Percentiles rank a stretch among this genome's conserved stretches.
phyloP scores from a whole-genome alignment of 106 monocot species.

The Phalaenopsis equestris region DNA sequence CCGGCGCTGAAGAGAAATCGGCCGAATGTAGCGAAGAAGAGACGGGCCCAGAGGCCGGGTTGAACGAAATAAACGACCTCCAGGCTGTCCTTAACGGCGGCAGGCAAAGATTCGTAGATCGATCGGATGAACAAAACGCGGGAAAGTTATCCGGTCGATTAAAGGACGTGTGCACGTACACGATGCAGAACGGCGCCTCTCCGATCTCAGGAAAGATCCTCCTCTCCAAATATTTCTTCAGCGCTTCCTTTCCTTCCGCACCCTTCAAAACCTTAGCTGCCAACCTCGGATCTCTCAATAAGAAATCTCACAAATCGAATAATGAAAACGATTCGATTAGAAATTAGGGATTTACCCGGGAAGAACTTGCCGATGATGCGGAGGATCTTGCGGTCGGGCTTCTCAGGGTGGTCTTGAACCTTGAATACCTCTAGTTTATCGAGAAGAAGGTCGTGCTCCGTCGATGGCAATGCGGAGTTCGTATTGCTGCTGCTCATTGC shows the following conservation, averaged over 20 bases:
- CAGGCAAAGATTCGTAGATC: conserved; percentile 52
- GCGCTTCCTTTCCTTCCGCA: conserved; percentile 25
- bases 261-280: conserved; percentile 37
- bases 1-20: conserved; percentile 75
- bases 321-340: background rate
- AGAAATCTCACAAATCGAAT: background rate
- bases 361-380: conserved; percentile 75
- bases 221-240: conserved; percentile 47
- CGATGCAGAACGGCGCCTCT: conserved; percentile 37
- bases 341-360: conserved; percentile 37
- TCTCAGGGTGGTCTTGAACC: conserved; percentile 57
- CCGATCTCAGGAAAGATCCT: conserved; percentile 48
- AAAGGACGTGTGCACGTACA: conserved; percentile 69
- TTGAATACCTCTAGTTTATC: conserved; percentile 45
- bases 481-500: background rate
- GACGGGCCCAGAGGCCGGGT: conserved; percentile 75
- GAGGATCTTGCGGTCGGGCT: conserved; percentile 63
- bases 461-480: background rate
- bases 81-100: conserved; percentile 30
- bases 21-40: conserved; percentile 88
- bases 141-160: conserved; percentile 62
- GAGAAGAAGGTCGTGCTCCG: conserved; percentile 19
- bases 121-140: conserved; percentile 47
- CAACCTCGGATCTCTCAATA: background rate
- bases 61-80: conserved; percentile 78